Evolutionary conservation across 1,284 basidiomycete genomes (phyloP).

Genomic region (Porodaedalea pini): DNA sequence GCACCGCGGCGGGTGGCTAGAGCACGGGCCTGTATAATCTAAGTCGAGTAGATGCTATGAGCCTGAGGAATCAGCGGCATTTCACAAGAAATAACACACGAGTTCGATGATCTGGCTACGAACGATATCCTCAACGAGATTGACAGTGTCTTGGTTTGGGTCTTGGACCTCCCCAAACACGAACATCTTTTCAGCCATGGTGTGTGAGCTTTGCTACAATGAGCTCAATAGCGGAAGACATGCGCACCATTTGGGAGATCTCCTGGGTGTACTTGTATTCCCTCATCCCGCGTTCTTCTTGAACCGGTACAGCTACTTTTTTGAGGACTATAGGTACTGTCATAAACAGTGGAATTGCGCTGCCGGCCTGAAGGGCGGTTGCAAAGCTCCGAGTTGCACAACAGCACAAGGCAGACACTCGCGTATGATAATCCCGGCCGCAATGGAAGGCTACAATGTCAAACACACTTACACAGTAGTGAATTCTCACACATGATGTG

Average conservation of each 20-base stretch:
- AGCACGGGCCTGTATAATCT: slow-evolving; percentile 90
- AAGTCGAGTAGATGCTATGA: background rate
- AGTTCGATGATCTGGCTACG: slow-evolving; percentile 90
- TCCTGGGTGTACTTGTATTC: slow-evolving; percentile 77
- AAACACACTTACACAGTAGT: too few relatives aligned
- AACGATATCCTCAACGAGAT: slow-evolving; percentile 95
- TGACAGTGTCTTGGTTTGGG: slow-evolving; percentile 82
- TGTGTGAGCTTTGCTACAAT: background rate
- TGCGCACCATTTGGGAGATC: slow-evolving; percentile 76
- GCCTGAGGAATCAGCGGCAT: background rate
- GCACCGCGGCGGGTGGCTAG: slow-evolving; percentile 81
- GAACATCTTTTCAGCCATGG: slow-evolving; percentile 67
- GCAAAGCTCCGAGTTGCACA: too few relatives aligned
- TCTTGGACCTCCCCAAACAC: slow-evolving; percentile 96
- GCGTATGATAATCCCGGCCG: too few relatives aligned
- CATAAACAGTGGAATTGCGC: too few relatives aligned
- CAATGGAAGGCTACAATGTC: too few relatives aligned
- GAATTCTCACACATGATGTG: too few relatives aligned
- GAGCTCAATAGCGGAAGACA: background rate
- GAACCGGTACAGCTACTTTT: slow-evolving; percentile 1
- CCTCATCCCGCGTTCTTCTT: slow-evolving; percentile 24
- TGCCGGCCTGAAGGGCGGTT: too few relatives aligned
- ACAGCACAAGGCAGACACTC: too few relatives aligned
- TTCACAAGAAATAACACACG: slow-evolving; percentile 41
- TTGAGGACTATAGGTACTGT: background rate